Evolutionary conservation across 2,329 filamentous ascomycete species (phyloP), one percentile per base, ranked within the genome.

Genomic region (Ophiostoma sp.): DNA sequence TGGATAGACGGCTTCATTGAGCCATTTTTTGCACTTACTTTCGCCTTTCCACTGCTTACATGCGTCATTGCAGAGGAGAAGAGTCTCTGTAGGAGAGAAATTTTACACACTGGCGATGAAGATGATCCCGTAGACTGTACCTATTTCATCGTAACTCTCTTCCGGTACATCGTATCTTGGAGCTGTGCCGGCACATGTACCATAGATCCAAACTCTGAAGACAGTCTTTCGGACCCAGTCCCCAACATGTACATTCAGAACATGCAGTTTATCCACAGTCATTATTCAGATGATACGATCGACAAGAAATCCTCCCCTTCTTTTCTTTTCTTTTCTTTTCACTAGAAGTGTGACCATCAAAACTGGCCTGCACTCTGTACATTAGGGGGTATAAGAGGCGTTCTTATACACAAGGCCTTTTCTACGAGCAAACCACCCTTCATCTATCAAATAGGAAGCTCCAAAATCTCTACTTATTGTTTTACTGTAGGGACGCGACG

Each of bases 1-100:
- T 69, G 68, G 68, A 70, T 70, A 57, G 68, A 72, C 57, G 59
- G 59, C 59, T 45, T 48, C 33, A 28, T 45, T 72, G 70, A 66
- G 70, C 70, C 70, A 72, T 72, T 72, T 72, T 64, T 42, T 36
- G 3, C 7, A 8, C 36, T 31, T 36, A 19, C 19, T 9, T 28
- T 39, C 7, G 19, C 11, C 11, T 25, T 28, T 42, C 15, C 17
- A 19, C n/a, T 17, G 5, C 8, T 48, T 52, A 52, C 33, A 25
- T 70, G 68, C 68, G 42, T 25, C 66, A 69, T 50, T 69, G 66
- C 45, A 22, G 63, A 33, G 63, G 39, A 31, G 8, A 36, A 36
- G 33, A 36, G 33, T 36, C 33, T 36, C 4, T 3, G 33, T 36
- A 36, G 8, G 33, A 36, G 33, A 36, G 33, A 8, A 4, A 3